Conservation (phyloP, 1,284 basidiomycete genomes). For the Cutaneotrichosporon dermatis region DNA sequence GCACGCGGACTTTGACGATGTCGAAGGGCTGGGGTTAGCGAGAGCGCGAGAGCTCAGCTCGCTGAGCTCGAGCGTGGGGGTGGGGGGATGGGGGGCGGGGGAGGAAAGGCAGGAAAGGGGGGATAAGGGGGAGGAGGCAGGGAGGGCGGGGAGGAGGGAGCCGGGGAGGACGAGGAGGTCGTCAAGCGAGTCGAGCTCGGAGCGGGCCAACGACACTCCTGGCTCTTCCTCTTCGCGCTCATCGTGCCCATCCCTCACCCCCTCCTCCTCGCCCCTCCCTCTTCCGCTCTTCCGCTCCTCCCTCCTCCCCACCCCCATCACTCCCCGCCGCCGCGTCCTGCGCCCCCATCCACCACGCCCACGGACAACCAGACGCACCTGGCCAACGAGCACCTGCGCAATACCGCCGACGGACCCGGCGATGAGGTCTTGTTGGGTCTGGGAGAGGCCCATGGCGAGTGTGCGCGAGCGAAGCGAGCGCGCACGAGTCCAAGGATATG, state of each 20-base stretch:
- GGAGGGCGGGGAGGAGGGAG: no score
- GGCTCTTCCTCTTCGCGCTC: neutral
- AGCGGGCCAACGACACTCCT: no score
- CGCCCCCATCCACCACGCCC: no score
- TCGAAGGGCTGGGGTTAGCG: constrained; percentile 64
- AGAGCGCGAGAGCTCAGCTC: neutral
- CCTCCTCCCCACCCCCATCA: neutral
- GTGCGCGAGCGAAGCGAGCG: neutral
- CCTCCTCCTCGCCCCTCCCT: neutral
- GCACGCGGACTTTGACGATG: constrained; percentile 92
- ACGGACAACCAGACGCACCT: constrained; percentile 46
- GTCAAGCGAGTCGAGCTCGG: no score
- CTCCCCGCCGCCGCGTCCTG: no score
- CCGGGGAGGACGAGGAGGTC: no score
- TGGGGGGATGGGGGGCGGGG: neutral
- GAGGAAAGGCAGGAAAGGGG: no score
- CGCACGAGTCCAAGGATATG: neutral
- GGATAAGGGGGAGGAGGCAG: no score
- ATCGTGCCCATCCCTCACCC: neutral
- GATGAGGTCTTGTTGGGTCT: constrained; percentile 67
- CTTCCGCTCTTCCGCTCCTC: neutral
- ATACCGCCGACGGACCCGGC: constrained; percentile 84
- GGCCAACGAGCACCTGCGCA: constrained; percentile 86
- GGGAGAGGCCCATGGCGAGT: constrained; percentile 28
- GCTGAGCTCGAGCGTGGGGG: neutral